Percentiles rank a stretch among this genome's conserved stretches.
These are phyloP conservation scores for Gaertneriomyces semiglobifer DNA, from an alignment of 192 early-diverging fungal genomes.

Conservation along the genomic window DNA sequence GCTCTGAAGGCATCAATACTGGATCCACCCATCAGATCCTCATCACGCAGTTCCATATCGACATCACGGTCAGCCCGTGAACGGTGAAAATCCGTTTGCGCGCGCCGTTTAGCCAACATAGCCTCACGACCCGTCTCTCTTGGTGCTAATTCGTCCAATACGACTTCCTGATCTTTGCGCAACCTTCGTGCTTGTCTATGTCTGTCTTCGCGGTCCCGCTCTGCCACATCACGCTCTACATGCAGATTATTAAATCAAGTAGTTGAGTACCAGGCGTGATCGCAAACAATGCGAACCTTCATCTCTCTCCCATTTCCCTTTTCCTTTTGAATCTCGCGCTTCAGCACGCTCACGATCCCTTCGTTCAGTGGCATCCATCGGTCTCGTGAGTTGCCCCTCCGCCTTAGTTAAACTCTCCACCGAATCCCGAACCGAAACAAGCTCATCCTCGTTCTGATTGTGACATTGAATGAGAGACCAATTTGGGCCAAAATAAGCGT, in stretches of 20 bases:
- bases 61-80: constrained; percentile 51
- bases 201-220: constrained; percentile 37
- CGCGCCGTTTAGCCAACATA: constrained; percentile 57
- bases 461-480: not conserved
- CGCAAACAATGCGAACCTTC: constrained; percentile 8
- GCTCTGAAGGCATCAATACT: constrained; percentile 44
- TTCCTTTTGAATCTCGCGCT: not conserved
- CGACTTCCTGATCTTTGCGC: constrained; percentile 50
- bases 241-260: not conserved
- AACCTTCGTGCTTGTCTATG: constrained; percentile 16
- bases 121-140: constrained; percentile 65
- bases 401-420: constrained; percentile 56
- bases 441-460: constrained; percentile 44
- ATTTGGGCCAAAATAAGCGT: not conserved
- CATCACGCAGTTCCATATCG: constrained; percentile 60
- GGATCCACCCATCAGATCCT: constrained; percentile 54
- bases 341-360: constrained; percentile 11
- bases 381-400: constrained; percentile 15
- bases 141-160: constrained; percentile 66
- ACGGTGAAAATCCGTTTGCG: constrained; percentile 55
- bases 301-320: constrained; percentile 5
- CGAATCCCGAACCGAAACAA: constrained; percentile 54
- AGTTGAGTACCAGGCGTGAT: not conserved
- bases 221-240: constrained; percentile 42
- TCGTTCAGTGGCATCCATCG: not conserved